Conservation (phyloP, 2,329 filamentous ascomycete species). For the Sporothrix brasiliensis region DNA sequence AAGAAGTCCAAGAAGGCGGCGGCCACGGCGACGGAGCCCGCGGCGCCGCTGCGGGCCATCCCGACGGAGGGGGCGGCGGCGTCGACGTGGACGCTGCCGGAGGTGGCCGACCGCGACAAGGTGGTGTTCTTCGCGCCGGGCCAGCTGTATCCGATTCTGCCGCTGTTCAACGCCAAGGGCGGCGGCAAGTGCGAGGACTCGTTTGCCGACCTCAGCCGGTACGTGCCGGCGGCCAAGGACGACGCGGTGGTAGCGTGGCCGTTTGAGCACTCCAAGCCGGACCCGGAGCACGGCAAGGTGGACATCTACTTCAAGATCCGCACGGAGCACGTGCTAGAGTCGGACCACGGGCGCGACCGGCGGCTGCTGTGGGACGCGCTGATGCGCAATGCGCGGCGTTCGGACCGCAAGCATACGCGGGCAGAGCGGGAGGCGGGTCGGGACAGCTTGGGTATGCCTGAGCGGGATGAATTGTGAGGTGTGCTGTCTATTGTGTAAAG, state of each 20-base stretch:
- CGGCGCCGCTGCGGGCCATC: constrained; percentile 19
- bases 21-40: constrained; percentile 41
- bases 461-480: constrained; percentile 28
- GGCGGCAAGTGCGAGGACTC: constrained; percentile 41
- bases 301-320: constrained; percentile 40
- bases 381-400: constrained; percentile 38
- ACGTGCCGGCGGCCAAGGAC: constrained; percentile 37
- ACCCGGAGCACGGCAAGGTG: constrained; percentile 33
- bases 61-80: constrained; percentile 25
- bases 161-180: constrained; percentile 46
- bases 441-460: constrained; percentile 20
- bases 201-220: constrained; percentile 38
- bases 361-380: constrained; percentile 41
- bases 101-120: constrained; percentile 35
- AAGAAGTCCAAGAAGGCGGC: constrained; percentile 33
- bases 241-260: constrained; percentile 40
- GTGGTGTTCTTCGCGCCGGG: constrained; percentile 49
- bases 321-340: constrained; percentile 37
- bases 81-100: constrained; percentile 29
- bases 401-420: constrained; percentile 38
- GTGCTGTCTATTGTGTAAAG: background rate
- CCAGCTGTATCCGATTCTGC: constrained; percentile 48
- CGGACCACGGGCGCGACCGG: constrained; percentile 37
- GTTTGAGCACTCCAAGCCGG: constrained; percentile 37
- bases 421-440: constrained; percentile 37